phyloP scores from a whole-genome alignment of 805 yeast species.

The Lachancea thermotolerans region DNA sequence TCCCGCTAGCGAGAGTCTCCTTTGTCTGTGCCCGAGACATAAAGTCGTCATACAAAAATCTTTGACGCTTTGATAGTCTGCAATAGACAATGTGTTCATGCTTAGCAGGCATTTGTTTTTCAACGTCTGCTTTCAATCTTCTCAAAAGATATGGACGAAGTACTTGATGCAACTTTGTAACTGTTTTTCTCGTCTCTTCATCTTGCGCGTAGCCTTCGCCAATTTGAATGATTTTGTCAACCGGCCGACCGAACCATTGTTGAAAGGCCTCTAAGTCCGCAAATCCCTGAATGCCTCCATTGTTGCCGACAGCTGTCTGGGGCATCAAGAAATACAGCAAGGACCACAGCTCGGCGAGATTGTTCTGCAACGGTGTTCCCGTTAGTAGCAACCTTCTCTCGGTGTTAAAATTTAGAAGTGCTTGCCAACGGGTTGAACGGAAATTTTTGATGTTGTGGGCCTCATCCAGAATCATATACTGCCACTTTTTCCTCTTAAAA shows the following conservation, averaged over 20 bases:
- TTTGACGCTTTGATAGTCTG: constrained; percentile 83
- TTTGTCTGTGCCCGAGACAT: constrained; percentile 95
- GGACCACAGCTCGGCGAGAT: constrained; percentile 94
- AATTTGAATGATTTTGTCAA: constrained; percentile 78
- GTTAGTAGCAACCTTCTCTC: constrained; percentile 81
- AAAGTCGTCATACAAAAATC: constrained; percentile 89
- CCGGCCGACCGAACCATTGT: constrained; percentile 98
- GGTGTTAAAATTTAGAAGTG: constrained; percentile 86
- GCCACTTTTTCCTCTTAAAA: constrained; percentile 89
- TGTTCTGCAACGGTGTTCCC: constrained; percentile 96
- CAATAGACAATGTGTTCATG: constrained; percentile 93
- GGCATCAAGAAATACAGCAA: constrained; percentile 94
- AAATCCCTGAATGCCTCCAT: constrained; percentile 60
- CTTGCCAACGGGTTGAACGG: constrained; percentile 95
- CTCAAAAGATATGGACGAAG: constrained; percentile 87
- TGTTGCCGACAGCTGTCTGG: constrained; percentile 61
- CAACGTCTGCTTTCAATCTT: constrained; percentile 92
- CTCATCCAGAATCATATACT: constrained; percentile 93
- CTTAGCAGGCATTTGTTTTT: constrained; percentile 97
- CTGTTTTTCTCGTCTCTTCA: constrained; percentile 77
- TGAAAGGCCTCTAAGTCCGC: constrained; percentile 95
- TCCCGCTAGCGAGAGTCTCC: constrained; percentile 90
- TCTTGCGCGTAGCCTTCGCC: constrained; percentile 49
- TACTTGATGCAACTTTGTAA: constrained; percentile 84
- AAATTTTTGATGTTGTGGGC: constrained; percentile 97